phyloP scores from a whole-genome alignment of 192 early-diverging fungal species.

The Phlyctochytrium bullatum region DNA sequence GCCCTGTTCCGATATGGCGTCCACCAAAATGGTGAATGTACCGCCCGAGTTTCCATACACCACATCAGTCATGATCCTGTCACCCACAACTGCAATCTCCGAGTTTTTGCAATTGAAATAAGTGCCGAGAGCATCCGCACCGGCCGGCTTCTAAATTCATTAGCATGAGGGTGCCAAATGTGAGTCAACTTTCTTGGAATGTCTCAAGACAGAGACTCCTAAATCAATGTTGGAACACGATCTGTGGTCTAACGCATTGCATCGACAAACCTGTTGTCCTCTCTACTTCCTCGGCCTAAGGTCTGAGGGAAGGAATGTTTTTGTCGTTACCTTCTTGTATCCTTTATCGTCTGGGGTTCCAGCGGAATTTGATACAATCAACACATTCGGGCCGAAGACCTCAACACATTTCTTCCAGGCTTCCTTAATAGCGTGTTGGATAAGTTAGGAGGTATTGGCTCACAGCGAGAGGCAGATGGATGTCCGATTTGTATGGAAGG shows the following conservation, averaged over 20 bases:
- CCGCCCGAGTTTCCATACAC: slow-evolving; percentile 78
- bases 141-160: slow-evolving; percentile 67
- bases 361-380: slow-evolving; percentile 90
- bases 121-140: slow-evolving; percentile 56
- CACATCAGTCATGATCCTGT: slow-evolving; percentile 83
- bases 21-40: slow-evolving; percentile 64
- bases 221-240: no score
- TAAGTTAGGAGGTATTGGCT: no score
- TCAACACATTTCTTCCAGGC: slow-evolving; percentile 67
- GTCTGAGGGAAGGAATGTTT: slow-evolving; percentile 19
- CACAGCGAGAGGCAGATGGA: slow-evolving; percentile 75
- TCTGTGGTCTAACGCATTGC: slow-evolving; percentile 39
- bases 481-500: slow-evolving; percentile 67
- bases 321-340: slow-evolving; percentile 32
- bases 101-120: slow-evolving; percentile 35
- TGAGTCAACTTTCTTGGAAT: neutral
- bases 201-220: slow-evolving; percentile 4
- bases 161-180: neutral
- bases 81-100: slow-evolving; percentile 78
- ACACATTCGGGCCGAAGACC: slow-evolving; percentile 60
- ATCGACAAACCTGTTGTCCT: slow-evolving; percentile 48
- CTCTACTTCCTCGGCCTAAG: neutral
- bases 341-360: slow-evolving; percentile 75
- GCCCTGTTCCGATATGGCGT: slow-evolving; percentile 69
- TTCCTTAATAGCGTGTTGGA: slow-evolving; percentile 39